Evolutionary conservation across 2,329 filamentous ascomycete genomes (phyloP), one percentile per base, ranked within the genome.

Genomic region (Fusarium sp.): DNA sequence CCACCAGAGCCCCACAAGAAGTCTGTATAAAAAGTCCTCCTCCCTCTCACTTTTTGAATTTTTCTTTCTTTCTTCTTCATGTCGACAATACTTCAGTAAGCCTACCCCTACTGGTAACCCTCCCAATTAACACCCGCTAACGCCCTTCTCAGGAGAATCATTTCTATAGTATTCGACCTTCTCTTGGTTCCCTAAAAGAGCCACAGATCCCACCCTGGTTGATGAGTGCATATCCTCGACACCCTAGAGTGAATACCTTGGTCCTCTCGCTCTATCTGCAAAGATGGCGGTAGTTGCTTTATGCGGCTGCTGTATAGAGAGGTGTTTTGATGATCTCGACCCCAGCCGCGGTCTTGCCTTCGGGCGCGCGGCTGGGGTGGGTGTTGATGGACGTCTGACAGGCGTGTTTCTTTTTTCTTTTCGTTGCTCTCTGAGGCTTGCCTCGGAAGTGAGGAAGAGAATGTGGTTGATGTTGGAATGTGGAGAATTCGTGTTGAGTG

Each of bases 151-250:
- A 51, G 46, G 85, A 94, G 93, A 95, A 96, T 96, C 94, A 94
- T 94, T 97, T 97, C 93, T 97, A 95, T 95, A 98, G 94, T 95
- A 92, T 89, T 94, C 91, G 91, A 95, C 93, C 89, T 88, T 89
- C 91, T 94, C 93, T 96, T 92, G 94, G 91, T 92, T 96, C 90
- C 91, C 91, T 89, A 95, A 90, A 93, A 88, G 89, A 97, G 95
- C 93, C 90, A 94, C 93, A 96, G 92, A 94, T 90, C 91, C 91
- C 90, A 96, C 92, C 75, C 75, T 77, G 75, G 75, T 77, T 77
- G 75, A 77, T 77, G 75, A 77, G 42, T 85, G 80, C 80, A 93
- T 90, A 92, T 94, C 94, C 93, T 94, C 94, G 91, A 88, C 88
- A 86, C 92, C 75, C 75, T 75, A 77, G 75, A 77, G 75, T 77